Evolutionary conservation across 768 basidiomycete species (phyloP).

Genomic region (Paxillus rubicundulus): DNA sequence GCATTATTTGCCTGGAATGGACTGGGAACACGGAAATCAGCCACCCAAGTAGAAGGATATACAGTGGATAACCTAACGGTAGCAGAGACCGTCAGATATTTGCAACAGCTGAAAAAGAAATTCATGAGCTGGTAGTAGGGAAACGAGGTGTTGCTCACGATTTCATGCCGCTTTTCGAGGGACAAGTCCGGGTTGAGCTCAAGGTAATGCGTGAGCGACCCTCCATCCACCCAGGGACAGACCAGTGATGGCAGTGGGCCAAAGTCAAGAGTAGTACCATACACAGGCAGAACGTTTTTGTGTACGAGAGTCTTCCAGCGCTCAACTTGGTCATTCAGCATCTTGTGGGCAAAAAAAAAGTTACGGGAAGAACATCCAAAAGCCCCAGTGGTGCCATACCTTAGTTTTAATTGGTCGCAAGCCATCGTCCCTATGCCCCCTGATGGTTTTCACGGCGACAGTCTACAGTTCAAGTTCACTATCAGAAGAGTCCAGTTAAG

Average conservation of each 20-base stretch:
- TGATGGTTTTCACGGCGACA: conserved; percentile 8
- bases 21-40: background rate
- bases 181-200: conserved; percentile 9
- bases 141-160: conserved; percentile 14
- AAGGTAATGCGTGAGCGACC: conserved; percentile 25
- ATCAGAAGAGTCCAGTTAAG: background rate
- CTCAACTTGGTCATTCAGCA: conserved; percentile 14
- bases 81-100: conserved; percentile 19
- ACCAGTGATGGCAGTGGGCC: conserved; percentile 33
- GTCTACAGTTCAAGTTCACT: background rate
- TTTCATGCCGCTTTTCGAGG: background rate
- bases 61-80: conserved; percentile 4
- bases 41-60: background rate
- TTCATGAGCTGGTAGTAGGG: background rate
- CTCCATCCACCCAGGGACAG: conserved; percentile 34
- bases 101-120: background rate
- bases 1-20: conserved; percentile 33
- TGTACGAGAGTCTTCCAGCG: conserved; percentile 30
- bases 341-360: background rate
- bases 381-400: background rate
- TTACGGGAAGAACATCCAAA: background rate
- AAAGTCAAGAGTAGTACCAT: conserved; percentile 29
- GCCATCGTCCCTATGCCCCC: background rate
- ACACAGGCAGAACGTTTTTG: conserved; percentile 26
- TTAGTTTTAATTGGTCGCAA: background rate